Evolutionary conservation across 2,329 filamentous ascomycete species (phyloP), one percentile per base, ranked within the genome.

Genomic region (Fusarium sp.): DNA sequence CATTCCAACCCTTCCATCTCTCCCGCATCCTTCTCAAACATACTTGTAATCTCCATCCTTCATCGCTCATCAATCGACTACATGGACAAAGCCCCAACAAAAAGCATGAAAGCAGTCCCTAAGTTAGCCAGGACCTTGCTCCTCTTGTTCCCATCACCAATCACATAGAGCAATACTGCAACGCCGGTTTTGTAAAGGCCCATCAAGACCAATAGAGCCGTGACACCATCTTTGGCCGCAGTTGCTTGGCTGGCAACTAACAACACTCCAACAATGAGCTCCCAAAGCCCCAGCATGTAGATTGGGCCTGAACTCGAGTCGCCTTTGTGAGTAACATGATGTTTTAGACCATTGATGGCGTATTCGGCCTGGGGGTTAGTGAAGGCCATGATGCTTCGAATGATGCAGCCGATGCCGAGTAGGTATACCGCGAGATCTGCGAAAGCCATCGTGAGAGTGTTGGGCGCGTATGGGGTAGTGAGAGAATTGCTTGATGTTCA

Each of bases 321-420:
- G 2, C 20, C 13, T 14, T 43, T 43, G 0, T 41, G 25, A 13
- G 18, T 16, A 3, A 25, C 4, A 1, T 21, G n/a, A 5, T 65
- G 60, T 13, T 14, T 32, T 1, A 65, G 20, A 6, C 60, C 62
- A 10, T 65, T 65, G 18, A 65, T 41, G 3, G 28, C 23, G 16
- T 59, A 59, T 23, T 65, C 62, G 3, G 34, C 60, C 8, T 65
- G 60, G 7, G 62, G 62, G 20, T 59, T 20, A 1, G 23, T 65
- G 20, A 65, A 65, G 4, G 62, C 46, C 47, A 65, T 53, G 4
- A 50, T 23, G 41, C 60, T 65, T 40, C 62, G 48, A 2, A n/a
- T 10, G 11, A 65, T 21, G n/a, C 53, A 65, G 8, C 23, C 41
- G 4, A 65, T 6, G 8, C 46, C 28, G 0, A 65, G 47, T 8